Percentiles rank a stretch among this genome's conserved stretches.
phyloP scores from a whole-genome alignment of 352 stramenopile genomes.

The Phytophthora agathidicida region DNA sequence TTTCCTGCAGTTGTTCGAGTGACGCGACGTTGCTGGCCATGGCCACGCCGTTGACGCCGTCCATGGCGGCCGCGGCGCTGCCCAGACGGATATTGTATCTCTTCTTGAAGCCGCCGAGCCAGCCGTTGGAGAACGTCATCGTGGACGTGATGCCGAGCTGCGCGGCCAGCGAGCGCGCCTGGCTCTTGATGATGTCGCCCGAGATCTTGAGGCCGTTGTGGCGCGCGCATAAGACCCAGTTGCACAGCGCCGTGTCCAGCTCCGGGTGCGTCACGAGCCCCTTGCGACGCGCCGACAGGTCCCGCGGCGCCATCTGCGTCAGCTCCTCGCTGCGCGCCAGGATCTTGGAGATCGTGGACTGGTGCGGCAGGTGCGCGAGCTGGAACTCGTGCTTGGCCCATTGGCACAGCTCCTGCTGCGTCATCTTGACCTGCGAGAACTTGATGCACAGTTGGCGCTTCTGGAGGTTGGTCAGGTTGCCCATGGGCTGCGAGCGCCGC shows the following conservation, averaged over 20 bases:
- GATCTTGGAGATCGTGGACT: constrained; percentile 75
- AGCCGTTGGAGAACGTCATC: constrained; percentile 71
- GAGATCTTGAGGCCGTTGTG: constrained; percentile 59
- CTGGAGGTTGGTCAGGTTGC: constrained; percentile 68
- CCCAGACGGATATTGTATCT: constrained; percentile 61
- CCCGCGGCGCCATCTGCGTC: constrained; percentile 53
- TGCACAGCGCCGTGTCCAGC: constrained; percentile 64
- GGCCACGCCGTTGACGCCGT: constrained; percentile 15
- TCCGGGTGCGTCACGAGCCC: constrained; percentile 59
- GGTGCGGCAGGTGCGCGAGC: constrained; percentile 55
- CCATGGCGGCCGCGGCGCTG: constrained; percentile 28
- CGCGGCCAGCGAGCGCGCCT: constrained; percentile 45
- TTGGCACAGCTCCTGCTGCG: constrained; percentile 63
- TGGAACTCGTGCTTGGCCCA: constrained; percentile 71
- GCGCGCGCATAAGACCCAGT: constrained; percentile 60
- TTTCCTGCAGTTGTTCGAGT: constrained; percentile 44
- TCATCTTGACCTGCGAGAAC: constrained; percentile 63
- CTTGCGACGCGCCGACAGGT: constrained; percentile 43
- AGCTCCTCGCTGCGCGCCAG: constrained; percentile 50
- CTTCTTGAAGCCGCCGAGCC: constrained; percentile 72
- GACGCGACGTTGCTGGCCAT: constrained; percentile 17
- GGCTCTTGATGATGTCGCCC: constrained; percentile 68
- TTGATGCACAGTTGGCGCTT: constrained; percentile 67
- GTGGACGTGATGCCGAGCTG: constrained; percentile 49
- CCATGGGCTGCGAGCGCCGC: constrained; percentile 52